These are phyloP conservation scores for Calonectria montana DNA, from an alignment of 2,329 filamentous ascomycete species.

Conservation along the genomic window DNA sequence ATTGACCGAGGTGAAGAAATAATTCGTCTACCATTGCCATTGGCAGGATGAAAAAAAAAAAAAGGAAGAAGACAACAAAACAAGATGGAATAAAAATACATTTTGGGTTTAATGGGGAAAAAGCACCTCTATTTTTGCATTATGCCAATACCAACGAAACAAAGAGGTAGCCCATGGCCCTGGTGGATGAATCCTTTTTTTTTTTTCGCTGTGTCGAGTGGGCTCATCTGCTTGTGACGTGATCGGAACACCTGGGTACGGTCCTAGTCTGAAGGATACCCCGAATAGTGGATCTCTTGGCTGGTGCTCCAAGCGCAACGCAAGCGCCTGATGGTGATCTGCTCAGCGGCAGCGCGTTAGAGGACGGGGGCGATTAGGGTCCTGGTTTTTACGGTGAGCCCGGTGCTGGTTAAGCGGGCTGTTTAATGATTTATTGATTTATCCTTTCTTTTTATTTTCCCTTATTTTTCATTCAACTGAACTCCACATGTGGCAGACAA, in stretches of 20 bases:
- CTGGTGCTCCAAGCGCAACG: slow-evolving; percentile 3
- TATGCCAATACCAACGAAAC: background rate
- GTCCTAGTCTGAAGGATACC: slow-evolving; percentile 2
- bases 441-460: background rate
- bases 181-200: background rate
- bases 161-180: background rate
- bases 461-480: background rate
- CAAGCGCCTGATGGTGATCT: slow-evolving; percentile 1
- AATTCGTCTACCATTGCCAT: background rate
- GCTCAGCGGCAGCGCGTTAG: background rate
- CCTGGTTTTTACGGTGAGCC: background rate
- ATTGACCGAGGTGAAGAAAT: background rate
- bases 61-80: background rate
- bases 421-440: background rate
- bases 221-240: slow-evolving; percentile 2
- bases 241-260: slow-evolving; percentile 7
- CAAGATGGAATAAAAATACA: background rate
- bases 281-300: background rate
- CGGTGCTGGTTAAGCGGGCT: background rate
- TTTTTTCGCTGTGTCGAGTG: background rate
- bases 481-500: slow-evolving; percentile 2
- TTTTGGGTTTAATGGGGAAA: background rate
- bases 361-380: background rate
- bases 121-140: background rate
- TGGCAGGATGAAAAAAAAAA: background rate